Base-by-base conservation (phyloP, 1,284 basidiomycete species). In the Ceratobasidium sp. region DNA sequence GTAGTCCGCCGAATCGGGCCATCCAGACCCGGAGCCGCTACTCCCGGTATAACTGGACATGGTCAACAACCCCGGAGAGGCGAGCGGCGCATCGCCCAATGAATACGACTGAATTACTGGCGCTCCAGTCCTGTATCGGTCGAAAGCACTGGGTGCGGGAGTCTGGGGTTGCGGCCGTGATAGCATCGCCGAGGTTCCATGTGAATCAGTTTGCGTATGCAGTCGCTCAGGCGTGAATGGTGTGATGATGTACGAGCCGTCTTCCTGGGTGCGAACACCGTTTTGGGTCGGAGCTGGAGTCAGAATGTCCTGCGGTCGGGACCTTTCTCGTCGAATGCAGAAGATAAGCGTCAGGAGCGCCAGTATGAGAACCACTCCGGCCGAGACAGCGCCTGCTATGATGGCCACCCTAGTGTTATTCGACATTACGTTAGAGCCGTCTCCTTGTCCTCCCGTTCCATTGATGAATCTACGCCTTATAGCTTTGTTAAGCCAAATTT, bases 111-210 rank as follows among this genome's bases (percentile, higher is more conserved):
- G 33, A 36, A 36, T 5, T 36, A 36, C 4, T 36, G 5, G 33
- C 11, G 33, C 33, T 11, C 5, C 11, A 5, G 33, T 36, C 4
- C 33, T 11, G 4, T 11, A 4, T 36, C 11, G 33, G 33, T 36
- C 11, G 4, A 11, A 4, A 4, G 33, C 11, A 36, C 33, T 36
- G 4, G 50, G 60, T 16, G 42, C 42, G 16, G 16, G 42, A 16
- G 64, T 42, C 30, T 67, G 64, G n/a, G 52, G 64, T 13, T 56
- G 54, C 30, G 54, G 54, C 64, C 64, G 56, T 6, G 64, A 42
- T 13, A 36, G 41, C n/a, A 39, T 49, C 0, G 13, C 29, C 16
- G 19, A 39, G 50, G 25, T 16, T 8, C 6, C 49, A 39, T 3
- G 27, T n/a, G 42, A 16, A 46, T 46, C 21, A 36, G 33, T 36